Evolutionary conservation across 2,329 filamentous ascomycete genomes (phyloP).

Genomic region (Microcera coccophila): DNA sequence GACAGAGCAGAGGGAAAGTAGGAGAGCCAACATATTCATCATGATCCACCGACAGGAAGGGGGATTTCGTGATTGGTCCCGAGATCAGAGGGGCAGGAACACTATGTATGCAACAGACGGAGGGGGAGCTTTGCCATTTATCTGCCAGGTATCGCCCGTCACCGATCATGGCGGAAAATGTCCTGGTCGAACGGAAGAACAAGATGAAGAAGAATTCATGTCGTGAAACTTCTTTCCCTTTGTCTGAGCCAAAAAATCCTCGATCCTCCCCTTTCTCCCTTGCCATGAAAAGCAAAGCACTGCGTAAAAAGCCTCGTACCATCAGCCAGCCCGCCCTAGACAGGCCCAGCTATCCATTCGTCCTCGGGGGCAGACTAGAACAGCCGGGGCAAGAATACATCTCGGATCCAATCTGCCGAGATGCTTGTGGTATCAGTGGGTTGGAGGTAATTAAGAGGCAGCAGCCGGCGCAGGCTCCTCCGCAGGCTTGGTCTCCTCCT

Average conservation of each 20-base stretch:
- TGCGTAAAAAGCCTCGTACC: conserved; percentile 32
- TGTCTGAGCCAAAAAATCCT: conserved; percentile 36
- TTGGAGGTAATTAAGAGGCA: conserved; percentile 49
- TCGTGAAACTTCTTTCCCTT: conserved; percentile 39
- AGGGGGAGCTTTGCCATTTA: conserved; percentile 26
- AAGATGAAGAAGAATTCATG: conserved; percentile 33
- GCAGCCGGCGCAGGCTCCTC: conserved; percentile 42
- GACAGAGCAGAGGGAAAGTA: conserved; percentile 6
- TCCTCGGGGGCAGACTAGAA: conserved; percentile 27
- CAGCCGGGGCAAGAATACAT: conserved; percentile 30
- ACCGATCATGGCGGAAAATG: conserved; percentile 20
- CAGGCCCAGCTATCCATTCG: conserved; percentile 31
- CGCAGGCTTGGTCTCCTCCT: conserved; percentile 43
- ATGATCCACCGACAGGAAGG: conserved; percentile 24
- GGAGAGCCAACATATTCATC: conserved; percentile 31
- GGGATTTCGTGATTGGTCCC: conserved; percentile 1
- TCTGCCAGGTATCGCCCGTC: conserved; percentile 28
- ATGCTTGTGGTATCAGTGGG: conserved; percentile 37
- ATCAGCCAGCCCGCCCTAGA: conserved; percentile 35
- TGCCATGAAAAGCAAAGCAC: conserved; percentile 34
- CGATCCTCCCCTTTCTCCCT: conserved; percentile 34
- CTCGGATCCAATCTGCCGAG: conserved; percentile 36
- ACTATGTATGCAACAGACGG: conserved; percentile 19
- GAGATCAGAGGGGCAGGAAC: conserved; percentile 18
- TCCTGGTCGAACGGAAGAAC: conserved; percentile 26